phyloP scores from a whole-genome alignment of 768 basidiomycete species.

The Termitomyces sp. region DNA sequence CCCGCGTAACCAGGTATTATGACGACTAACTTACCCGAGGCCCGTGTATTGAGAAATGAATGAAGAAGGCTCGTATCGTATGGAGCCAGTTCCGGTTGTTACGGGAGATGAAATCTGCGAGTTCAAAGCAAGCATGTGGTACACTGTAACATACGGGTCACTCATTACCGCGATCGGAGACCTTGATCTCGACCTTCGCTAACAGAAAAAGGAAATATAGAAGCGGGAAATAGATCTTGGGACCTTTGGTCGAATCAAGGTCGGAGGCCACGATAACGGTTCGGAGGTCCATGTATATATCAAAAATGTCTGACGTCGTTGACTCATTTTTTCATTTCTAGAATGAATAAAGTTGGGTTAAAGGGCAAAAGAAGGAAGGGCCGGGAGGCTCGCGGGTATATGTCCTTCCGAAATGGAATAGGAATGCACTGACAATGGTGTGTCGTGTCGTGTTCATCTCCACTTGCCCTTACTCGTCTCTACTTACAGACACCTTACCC shows the following conservation, averaged over 20 bases:
- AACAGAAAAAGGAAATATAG: neutral
- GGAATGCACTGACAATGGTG: neutral
- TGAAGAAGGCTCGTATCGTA: neutral
- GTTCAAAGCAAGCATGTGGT: neutral
- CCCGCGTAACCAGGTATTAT: neutral
- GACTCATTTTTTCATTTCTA: neutral
- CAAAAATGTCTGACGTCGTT: neutral
- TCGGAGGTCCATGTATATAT: neutral
- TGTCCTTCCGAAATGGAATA: constrained; percentile 1
- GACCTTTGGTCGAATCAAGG: too few relatives aligned
- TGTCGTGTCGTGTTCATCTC: neutral
- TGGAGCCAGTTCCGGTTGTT: neutral
- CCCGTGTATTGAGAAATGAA: neutral
- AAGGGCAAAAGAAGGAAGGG: neutral
- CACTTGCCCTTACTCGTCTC: neutral
- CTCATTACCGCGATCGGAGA: neutral
- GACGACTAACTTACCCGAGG: neutral
- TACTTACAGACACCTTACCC: neutral
- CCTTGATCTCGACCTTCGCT: neutral
- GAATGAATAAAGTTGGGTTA: neutral
- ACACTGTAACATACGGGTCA: neutral
- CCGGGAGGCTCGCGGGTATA: neutral
- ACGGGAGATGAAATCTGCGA: neutral
- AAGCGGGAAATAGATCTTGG: neutral
- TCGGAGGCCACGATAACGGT: neutral